Evolutionary conservation across 441 rosid genomes (phyloP), one percentile per base, ranked within the genome.

Genomic region (Breynia disticha): DNA sequence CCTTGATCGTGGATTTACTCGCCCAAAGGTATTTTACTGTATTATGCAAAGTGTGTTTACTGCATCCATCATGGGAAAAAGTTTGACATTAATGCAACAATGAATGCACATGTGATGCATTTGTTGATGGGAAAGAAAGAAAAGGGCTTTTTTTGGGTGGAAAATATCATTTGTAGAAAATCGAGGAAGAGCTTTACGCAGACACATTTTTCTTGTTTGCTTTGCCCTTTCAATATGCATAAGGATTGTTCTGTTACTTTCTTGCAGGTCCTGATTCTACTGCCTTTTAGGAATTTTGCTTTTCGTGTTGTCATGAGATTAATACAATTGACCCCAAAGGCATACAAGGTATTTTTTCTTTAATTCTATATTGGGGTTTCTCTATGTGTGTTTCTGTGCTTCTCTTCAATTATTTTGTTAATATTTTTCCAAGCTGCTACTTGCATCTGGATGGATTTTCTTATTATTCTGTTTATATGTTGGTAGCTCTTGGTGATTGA

Each of bases 1-100:
- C 59, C 90, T 75, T 72, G 98, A 91, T 72, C 95, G 73, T 51
- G 98, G 98, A 51, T 91, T 88, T 69, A 88, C 98, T 57, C 98
- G 97, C 73, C 90, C 98, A 15, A 91, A 91, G 98, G 98, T 88
- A 69, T n/a, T 18, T 12, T 10, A 18, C 19, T 52, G 15, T 38
- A 15, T 32, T 7, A 16, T 14, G 19, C 44, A 16, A 12, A 35
- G 19, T 35, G 56, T 44, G 16, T 11, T 38, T 9, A 10, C 43
- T 39, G 15, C 43, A 24, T 24, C 32, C 7, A 7, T 24, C 32
- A 24, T 24, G 7, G 32, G 7, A 2, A 24, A 24, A 24, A 24
- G 32, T 24, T 24, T 24, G 4, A 24, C 7, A 24, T 24, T 24
- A 2, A 24, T 3, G 32, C 32, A 24, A 3, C 32, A 24, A 24